Evolutionary conservation across 1,284 basidiomycete species (phyloP).

Genomic region (Tilletia setariae): DNA sequence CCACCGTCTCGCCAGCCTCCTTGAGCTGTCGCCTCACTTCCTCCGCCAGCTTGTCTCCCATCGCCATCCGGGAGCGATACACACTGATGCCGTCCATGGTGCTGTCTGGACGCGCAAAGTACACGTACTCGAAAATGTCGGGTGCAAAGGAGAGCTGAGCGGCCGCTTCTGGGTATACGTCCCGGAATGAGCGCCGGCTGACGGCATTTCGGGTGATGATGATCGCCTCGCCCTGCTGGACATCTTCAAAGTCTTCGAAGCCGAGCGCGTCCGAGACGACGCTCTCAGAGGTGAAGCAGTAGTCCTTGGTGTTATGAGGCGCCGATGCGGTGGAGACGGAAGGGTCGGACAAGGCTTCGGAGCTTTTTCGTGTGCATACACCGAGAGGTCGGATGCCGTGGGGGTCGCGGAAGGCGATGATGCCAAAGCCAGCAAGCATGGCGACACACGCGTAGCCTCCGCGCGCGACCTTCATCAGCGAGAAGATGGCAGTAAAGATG

Average conservation of each 20-base stretch:
- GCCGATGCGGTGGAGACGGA: constrained; percentile 21
- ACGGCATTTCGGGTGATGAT: constrained; percentile 70
- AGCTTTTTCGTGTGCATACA: constrained; percentile 44
- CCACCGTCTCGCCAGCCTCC: constrained; percentile 58
- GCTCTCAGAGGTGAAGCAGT: constrained; percentile 85
- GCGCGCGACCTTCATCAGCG: constrained; percentile 80
- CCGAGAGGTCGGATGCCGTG: constrained; percentile 88
- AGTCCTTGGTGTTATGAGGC: no score
- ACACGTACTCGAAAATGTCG: constrained; percentile 99
- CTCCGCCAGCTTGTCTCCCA: constrained; percentile 92
- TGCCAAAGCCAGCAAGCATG: constrained; percentile 97
- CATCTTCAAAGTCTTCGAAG: constrained; percentile 88
- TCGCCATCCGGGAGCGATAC: constrained; percentile 96
- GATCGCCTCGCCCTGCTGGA: constrained; percentile 86
- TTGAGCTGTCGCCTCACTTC: constrained; percentile 75
- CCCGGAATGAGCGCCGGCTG: constrained; percentile 38
- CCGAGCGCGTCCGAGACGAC: constrained; percentile 91
- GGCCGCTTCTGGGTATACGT: constrained; percentile 30
- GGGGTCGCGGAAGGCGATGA: constrained; percentile 98
- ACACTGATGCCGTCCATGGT: constrained; percentile 96
- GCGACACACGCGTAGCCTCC: constrained; percentile 96
- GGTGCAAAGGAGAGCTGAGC: constrained; percentile 58
- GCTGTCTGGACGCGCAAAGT: constrained; percentile 96
- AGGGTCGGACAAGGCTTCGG: neutral
- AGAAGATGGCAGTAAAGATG: constrained; percentile 89